Evolutionary conservation across 2,329 filamentous ascomycete genomes (phyloP).

Genomic region (Neurospora sp.): DNA sequence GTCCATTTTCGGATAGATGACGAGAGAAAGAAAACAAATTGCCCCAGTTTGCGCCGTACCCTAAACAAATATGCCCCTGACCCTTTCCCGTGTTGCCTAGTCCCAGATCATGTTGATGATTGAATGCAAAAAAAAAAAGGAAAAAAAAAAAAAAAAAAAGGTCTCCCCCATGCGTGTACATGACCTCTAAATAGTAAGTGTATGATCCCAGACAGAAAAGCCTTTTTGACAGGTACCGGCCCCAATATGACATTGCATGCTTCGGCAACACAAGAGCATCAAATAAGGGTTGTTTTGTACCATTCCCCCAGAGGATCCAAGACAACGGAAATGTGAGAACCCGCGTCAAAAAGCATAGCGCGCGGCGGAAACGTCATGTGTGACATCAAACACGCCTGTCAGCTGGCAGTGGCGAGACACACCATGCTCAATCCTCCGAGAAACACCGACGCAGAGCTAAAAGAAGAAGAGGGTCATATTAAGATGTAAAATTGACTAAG

Average conservation of each 20-base stretch:
- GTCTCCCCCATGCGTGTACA: background rate
- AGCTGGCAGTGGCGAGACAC: constrained; percentile 3
- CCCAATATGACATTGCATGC: background rate
- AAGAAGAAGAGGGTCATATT: constrained; percentile 1
- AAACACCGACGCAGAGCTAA: background rate
- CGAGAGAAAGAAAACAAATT: background rate
- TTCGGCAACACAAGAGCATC: background rate
- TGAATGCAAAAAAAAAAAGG: background rate
- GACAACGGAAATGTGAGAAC: background rate
- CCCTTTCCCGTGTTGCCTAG: background rate
- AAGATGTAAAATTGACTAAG: background rate
- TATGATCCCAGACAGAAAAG: background rate
- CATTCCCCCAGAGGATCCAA: background rate
- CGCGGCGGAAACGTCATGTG: background rate
- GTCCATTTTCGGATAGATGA: background rate
- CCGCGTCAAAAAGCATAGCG: background rate
- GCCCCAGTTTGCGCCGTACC: background rate
- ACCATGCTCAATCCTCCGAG: constrained; percentile 6
- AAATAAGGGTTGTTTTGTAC: background rate
- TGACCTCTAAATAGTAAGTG: background rate
- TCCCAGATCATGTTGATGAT: background rate
- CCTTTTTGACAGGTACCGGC: background rate
- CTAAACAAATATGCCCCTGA: background rate
- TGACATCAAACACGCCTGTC: background rate
- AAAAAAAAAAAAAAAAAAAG: background rate